Base-by-base conservation (phyloP, 2,329 filamentous ascomycete genomes). In the Didymella arachidicola region DNA sequence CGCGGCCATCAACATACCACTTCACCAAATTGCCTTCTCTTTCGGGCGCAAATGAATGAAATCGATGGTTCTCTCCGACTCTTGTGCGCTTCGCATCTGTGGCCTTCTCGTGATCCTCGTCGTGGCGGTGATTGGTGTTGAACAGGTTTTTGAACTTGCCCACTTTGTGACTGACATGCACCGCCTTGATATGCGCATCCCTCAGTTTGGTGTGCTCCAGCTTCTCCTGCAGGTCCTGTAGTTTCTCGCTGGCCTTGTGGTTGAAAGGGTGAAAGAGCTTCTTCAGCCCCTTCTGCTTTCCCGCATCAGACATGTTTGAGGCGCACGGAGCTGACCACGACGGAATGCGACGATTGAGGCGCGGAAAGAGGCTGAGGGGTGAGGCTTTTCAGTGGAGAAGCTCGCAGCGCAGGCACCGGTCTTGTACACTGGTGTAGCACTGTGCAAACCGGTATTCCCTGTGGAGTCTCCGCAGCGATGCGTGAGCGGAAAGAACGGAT, bases 1-100 rank as follows among this genome's bases (percentile, higher is more conserved):
- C 91, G 61, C 93, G 84, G 3, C 93, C 95, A 74, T 98, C 95
- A 11, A 98, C 92, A 78, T 97, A 98, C 93, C 94, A 99, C 80
- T 98, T 98, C 74, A 95, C 83, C 57, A 90, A 83, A 76, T 98
- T 97, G 27, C 89, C 90, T 11, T 94, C 88, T 42, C 89, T 87
- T 74, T 94, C 89, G 0, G 94, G 94, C 36, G 96, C 96, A 78
- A 91, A 99, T 4, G 92, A 96, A n/a, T 90, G 77, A 80, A 93
- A 98, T 41, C 94, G 88, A 73, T 98, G 88, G 14, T 86, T 83
- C 57, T 94, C 86, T 65, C 84, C 83, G 48, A 95, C 89, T 16
- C 80, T 83, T 19, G 83, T 85, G 58, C 95, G 86, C 80, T 97
- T 97, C 12, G 84, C 85, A 74, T 98, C 94, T 42, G 91, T 94